Evolutionary conservation across 2,329 filamentous ascomycete genomes (phyloP), one percentile per base, ranked within the genome.

Genomic region (Fusarium incarnatum): DNA sequence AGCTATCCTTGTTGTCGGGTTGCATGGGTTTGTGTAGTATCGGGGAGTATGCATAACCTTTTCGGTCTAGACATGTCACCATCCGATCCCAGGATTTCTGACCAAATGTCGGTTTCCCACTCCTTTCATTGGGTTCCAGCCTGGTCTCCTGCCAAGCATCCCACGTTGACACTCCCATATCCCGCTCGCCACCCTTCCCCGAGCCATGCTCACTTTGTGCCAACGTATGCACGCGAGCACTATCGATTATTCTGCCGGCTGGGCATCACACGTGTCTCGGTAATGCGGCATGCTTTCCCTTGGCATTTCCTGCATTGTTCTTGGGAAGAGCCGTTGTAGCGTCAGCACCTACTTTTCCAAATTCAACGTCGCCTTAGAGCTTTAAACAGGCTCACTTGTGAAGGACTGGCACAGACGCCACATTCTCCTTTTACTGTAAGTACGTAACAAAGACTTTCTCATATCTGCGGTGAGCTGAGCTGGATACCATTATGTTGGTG

Each of bases 221-320:
- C 66, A 59, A 42, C 55, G 44, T 49, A 59, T 68, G 72, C 66
- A 70, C 25, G 41, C 50, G 44, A 67, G 49, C 67, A 56, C 48
- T 28, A 62, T 28, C 62, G 48, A 52, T 60, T 54, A 47, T 56
- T 71, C 47, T 62, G 34, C 54, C 41, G 59, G 42, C 68, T 73
- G 66, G 73, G 73, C 64, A 67, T 30, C 46, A 69, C 71, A 74
- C 73, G 67, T 71, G 60, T 60, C 53, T 73, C 73, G 73, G 73
- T 58, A 67, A 50, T 32, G 53, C 73, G 73, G 73, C 73, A 75
- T 37, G 8, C 13, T 37, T 12, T 13, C 11, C 11, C 16, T 32
- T 50, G 16, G 20, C 7, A 13, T 22, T 34, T 6, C 18, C 7
- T 50, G 47, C 30, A 37, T 37, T 10, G 4, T 7, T 37, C 34